These are phyloP conservation scores for Coffea humblotiana DNA, from an alignment of 305 asterid genomes.

Conservation along the genomic window DNA sequence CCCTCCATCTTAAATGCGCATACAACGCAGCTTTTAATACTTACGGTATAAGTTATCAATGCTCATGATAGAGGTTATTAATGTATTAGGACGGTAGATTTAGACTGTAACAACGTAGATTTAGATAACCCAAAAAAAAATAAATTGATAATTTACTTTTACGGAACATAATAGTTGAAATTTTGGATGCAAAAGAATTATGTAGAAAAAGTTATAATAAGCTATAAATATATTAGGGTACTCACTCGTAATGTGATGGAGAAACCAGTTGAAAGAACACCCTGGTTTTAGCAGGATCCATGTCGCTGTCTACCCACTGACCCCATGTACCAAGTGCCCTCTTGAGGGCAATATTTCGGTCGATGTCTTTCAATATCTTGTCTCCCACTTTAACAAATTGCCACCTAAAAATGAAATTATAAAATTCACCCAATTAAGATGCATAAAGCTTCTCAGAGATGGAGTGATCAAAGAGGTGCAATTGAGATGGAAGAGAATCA, in stretches of 20 bases:
- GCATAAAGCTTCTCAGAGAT: background rate
- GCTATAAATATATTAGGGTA: background rate
- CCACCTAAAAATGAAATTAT: slow-evolving; percentile 15
- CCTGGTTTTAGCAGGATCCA: slow-evolving; percentile 22
- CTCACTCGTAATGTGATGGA: slow-evolving; percentile 33
- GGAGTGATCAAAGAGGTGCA: no score
- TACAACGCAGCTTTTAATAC: no score
- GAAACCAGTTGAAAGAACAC: slow-evolving; percentile 33
- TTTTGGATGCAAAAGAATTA: no score
- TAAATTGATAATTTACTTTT: no score
- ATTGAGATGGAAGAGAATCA: background rate
- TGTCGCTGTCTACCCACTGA: slow-evolving; percentile 21
- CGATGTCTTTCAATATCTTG: slow-evolving; percentile 15
- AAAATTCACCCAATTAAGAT: background rate
- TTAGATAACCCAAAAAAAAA: no score
- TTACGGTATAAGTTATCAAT: no score
- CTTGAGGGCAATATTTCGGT: slow-evolving; percentile 21
- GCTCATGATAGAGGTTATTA: no score
- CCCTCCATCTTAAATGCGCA: no score
- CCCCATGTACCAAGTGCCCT: slow-evolving; percentile 28
- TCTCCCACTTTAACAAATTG: slow-evolving; percentile 22
- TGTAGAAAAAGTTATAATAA: no score
- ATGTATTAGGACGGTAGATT: no score
- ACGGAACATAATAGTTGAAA: no score
- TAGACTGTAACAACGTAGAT: no score